Base-by-base conservation (phyloP, 768 basidiomycete genomes). In the Tricholoma sp. region DNA sequence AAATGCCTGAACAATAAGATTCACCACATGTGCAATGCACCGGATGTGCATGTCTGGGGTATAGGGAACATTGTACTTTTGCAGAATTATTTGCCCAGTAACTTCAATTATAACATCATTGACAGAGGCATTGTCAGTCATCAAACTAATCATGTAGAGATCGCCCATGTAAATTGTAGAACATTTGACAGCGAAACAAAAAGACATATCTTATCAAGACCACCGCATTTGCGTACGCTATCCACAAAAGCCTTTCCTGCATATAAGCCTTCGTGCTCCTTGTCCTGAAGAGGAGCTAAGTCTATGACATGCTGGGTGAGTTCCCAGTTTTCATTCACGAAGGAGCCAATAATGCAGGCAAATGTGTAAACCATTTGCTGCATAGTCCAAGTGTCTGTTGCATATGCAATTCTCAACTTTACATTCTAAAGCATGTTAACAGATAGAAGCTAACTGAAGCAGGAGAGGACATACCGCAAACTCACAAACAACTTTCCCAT, bases 251-350 rank as follows among this genome's bases (percentile, higher is more conserved):
- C 34, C 3, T 5, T 5, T 9, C 34, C 34, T 3, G 6, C 34
- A 5, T 10, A 10, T 6, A 35, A 2, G 10, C 34, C 34, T 10
- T 35, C 10, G 50, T 72, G 73, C 14, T 74, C 67, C 55, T 72
- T 70, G 18, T 69, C 67, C 9, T 67, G 65, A n/a, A n/a, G 11
- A 75, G 64, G 0, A 64, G 63, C 16, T 64, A 73, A 73, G 58
- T 73, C 70, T 18, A 76, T 27, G 1, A 74, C 67, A 8, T 61
- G 59, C 59, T 72, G 64, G 19, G 72, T 61, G 8, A 75, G 41
- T 21, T 71, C 55, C 72, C 73, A 74, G 18, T 72, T 66, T 11
- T 71, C 62, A 34, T 62, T 49, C 31, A 74, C 67, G 52, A 63
- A 74, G 31, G 31, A 43, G 4, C 2, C 50, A 14, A 32, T 12